Evolutionary conservation across 768 basidiomycete genomes (phyloP), one percentile per base, ranked within the genome.

Genomic region (Suillus subaureus): DNA sequence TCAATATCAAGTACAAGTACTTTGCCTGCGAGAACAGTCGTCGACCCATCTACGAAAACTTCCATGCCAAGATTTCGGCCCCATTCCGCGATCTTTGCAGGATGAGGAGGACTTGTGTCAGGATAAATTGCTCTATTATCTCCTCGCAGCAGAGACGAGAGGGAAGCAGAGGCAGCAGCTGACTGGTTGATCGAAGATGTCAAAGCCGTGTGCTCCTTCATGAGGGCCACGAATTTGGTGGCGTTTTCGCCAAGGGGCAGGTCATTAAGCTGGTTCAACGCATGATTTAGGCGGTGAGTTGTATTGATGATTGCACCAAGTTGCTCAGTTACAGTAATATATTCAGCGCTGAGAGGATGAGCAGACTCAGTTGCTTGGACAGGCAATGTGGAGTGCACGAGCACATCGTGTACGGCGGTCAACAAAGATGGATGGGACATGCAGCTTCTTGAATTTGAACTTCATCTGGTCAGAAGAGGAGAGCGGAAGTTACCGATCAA

Each of bases 1-100:
- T 91, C 89, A 65, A 93, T 82, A 72, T 94, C 92, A 62, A 93
- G 78, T 40, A 93, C 91, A 12, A 94, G 79, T n/a, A 92, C 87
- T 73, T 92, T 92, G 2, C 92, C 92, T 4, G 87, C 92, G 43
- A 93, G 83, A 23, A 89, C 83, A 45, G 92, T 78, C 0, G 83
- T 88, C 65, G 82, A 83, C 43, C 81, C 80, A 67, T 92, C 91
- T 66, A 83, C 85, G 79, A 91, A 93, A 4, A 87, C 81, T 70
- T 93, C 90, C 90, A 93, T 90, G 33, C 89, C 90, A 6, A 82
- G 87, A 33, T 83, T 78, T 21, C 81, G 82, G 7, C 86, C 87
- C 87, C 89, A 92, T 39, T 82, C 74, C 68, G 85, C 83, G 18
- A 93, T 78, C 49, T 84, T 81, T 4, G 62, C 61, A 13, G 76